Base-by-base conservation (phyloP, 352 stramenopile species). In the Phytophthora idaei region DNA sequence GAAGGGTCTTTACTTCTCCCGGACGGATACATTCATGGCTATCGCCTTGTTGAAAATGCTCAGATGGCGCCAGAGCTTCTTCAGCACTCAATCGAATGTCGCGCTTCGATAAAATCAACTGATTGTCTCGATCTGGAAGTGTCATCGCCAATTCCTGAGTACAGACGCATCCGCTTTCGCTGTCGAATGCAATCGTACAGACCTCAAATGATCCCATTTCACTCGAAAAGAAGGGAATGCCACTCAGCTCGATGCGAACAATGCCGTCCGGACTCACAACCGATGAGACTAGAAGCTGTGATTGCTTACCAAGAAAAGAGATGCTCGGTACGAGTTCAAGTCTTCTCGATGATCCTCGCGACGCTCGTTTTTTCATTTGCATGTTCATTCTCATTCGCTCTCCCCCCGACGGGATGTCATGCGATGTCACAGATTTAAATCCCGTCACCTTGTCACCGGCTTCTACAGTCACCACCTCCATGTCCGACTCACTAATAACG, bases 381-480 rank as follows among this genome's bases (percentile, higher is more conserved):
- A 36, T 57, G 32, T 9, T 17, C 12, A n/a, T n/a, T 47, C 41
- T 48, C 17, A 12, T 37, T 21, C 3, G 9, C 25, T 14, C 14
- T 44, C 56, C 62, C 47, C 37, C 56, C 11, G 61, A 68, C 15
- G 48, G n/a, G 36, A 75, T 64, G 12, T 34, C 39, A 27, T 60
- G 44, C 0, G 31, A n/a, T n/a, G 11, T 34, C 39, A 58, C 31
- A 46, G 34, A 56, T 46, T 67, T 71, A 32, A 78, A 76, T 25
- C 73, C 74, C 15, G 56, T 69, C 6, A 83, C 63, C 21, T 80
- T 73, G 15, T 85, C 78, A 9, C 72, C 74, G 4, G 64, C 61
- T 61, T 72, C 53, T 41, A 83, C 67, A 7, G 61, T 61, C 21
- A 85, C 51, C 27, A 78, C 78, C 57, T 87, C 78, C 76, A 87